Base-by-base conservation (phyloP, 2,329 filamentous ascomycete genomes). In the Hortaea werneckii region DNA sequence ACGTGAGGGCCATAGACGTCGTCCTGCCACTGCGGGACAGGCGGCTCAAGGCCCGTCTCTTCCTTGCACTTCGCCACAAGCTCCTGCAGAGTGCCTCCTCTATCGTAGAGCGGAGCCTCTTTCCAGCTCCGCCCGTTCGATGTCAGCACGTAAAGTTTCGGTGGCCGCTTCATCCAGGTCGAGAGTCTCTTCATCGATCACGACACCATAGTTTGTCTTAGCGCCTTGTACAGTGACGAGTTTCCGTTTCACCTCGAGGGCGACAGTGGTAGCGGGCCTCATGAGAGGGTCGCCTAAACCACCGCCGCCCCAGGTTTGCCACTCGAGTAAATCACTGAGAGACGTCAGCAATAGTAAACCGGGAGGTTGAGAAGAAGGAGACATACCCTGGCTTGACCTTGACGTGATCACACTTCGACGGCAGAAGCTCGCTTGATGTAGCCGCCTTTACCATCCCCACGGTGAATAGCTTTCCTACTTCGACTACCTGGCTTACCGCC, bases 271-370 rank as follows among this genome's bases (percentile, higher is more conserved):
- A 9, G 51, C 53, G 6, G 53, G 54, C 12, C 54, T 46, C 11
- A 53, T 56, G 5, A 54, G 43, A 26, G 53, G 56, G 30, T 55
- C 54, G 9, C 56, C 54, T 1, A 57, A 43, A 5, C 51, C 54
- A 9, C 53, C 54, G 4, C 50, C 56, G 8, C 56, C 54, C 56
- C 56, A 57, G 5, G 51, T 57, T 35, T 54, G 55, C 54, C 54
- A 55, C 43, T 56, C 53, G 3, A 56, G 44, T 9, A 56, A 47
- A 34, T 58, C 54, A 6, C 52, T 53, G 38, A 7, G 13, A 32
- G 5, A 42, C 26, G 6, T 20, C 20, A 28, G 37, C 28, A 39
- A 28, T 10, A 35, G 32, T 30, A 12, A 28, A 10, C 8, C 13
- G 7, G 32, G 9, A 2, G 4, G n/a, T 35, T 10, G 2, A 40